Evolutionary conservation across 2,329 filamentous ascomycete species (phyloP), one percentile per base, ranked within the genome.

Genomic region (Metarhizium humberi): DNA sequence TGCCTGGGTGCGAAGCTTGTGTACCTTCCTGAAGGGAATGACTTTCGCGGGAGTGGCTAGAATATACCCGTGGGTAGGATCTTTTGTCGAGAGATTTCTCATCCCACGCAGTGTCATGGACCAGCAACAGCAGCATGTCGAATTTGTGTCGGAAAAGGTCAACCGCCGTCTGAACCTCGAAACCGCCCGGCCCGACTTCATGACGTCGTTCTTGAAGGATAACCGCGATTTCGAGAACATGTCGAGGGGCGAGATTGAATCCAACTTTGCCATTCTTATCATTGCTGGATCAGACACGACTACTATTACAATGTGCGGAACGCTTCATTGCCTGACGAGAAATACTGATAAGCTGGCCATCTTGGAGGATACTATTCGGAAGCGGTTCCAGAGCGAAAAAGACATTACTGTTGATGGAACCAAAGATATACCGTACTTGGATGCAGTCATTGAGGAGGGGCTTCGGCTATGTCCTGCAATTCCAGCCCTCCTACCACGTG

Each of bases 1-100:
- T 29, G 61, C 61, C 0, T 65, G 60, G 57, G 58, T 66, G 4
- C 30, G 34, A 0, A 20, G 58, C 4, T 59, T 64, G 18, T 64
- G 63, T 40, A 47, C 51, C 32, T 38, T 52, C 25, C 25, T 62
- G 2, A 49, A 55, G 51, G 40, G 43, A 18, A 51, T 50, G n/a
- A 36, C 45, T 10, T 36, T 51, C 20, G 43, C 43, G 16, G 43
- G 16, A 46, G 16, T 16, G 16, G 16, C 11, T n/a, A 13, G 43
- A 13, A 4, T 46, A 8, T 46, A 46, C 16, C 43, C 43, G 16
- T n/a, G 43, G 43, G 16, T 46, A 4, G 46, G 13, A 16, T 16
- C 11, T 32, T 13, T 18, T 18, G 18, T 29, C 2, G n/a, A 48
- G 25, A 36, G 34, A 36, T 29, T 13, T 16, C 20, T 48, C 29